A percentile compares a stretch with the other conserved stretches of the same genome.
phyloP scores from a whole-genome alignment of 805 yeast species.

The Saturnispora galanensis region DNA sequence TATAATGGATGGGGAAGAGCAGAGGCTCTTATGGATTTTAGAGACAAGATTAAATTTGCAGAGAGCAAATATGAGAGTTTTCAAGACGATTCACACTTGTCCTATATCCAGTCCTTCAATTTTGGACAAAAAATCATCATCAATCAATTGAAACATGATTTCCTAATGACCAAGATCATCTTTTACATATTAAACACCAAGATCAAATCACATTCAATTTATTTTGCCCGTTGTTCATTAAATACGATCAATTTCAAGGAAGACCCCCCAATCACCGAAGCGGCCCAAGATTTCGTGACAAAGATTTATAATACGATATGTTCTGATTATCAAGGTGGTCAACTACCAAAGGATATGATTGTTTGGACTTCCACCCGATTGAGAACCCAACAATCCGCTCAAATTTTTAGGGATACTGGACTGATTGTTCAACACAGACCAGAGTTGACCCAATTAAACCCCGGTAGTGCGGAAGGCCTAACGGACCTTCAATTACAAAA shows the following conservation, averaged over 20 bases:
- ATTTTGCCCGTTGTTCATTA: slow-evolving; percentile 74
- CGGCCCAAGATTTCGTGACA: slow-evolving; percentile 59
- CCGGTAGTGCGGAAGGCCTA: slow-evolving; percentile 76
- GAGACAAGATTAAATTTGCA: slow-evolving; percentile 58
- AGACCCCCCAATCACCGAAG: slow-evolving; percentile 76
- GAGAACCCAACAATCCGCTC: slow-evolving; percentile 74
- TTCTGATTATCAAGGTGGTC: slow-evolving; percentile 19
- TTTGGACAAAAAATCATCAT: slow-evolving; percentile 80
- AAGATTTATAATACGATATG: slow-evolving; percentile 50
- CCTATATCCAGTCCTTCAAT: slow-evolving; percentile 79
- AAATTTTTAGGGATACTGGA: slow-evolving; percentile 52
- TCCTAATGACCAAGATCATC: slow-evolving; percentile 81
- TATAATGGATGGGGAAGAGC: slow-evolving; percentile 66
- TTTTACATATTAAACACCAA: slow-evolving; percentile 87
- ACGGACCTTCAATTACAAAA: slow-evolving; percentile 46
- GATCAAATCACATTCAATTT: slow-evolving; percentile 82
- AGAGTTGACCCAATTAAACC: slow-evolving; percentile 79
- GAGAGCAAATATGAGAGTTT: slow-evolving; percentile 67
- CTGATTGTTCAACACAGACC: slow-evolving; percentile 65
- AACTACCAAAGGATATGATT: slow-evolving; percentile 35
- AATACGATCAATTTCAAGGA: slow-evolving; percentile 50
- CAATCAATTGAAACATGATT: slow-evolving; percentile 77
- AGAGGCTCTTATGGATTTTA: slow-evolving; percentile 69
- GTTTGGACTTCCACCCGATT: slow-evolving; percentile 95
- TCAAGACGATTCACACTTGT: slow-evolving; percentile 40